These are phyloP conservation scores for Senecio squalidus DNA, from an alignment of 140 eudicot species.

Conservation along the genomic window DNA sequence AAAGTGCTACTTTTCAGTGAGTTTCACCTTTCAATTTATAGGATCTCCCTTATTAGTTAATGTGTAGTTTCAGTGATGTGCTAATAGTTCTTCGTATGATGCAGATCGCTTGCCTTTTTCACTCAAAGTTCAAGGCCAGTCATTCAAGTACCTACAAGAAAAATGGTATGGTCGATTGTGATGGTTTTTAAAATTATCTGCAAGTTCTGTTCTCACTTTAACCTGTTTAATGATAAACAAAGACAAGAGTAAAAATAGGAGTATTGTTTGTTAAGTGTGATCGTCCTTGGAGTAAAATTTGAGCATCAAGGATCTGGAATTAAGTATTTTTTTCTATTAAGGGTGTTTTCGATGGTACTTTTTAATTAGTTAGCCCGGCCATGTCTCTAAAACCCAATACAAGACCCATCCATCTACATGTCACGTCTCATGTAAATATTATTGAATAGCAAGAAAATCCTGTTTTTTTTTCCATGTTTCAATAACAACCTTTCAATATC, in stretches of 20 bases:
- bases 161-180: constrained; percentile 38
- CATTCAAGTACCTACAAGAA: constrained; percentile 56
- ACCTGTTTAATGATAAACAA: not conserved
- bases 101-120: constrained; percentile 74
- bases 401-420: not conserved
- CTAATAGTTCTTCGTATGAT: constrained; percentile 8
- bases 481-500: not conserved
- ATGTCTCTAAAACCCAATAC: not conserved
- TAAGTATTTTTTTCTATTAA: not conserved
- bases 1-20: constrained; percentile 70
- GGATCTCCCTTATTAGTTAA: constrained; percentile 7
- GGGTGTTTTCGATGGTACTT: not conserved
- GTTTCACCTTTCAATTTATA: constrained; percentile 23
- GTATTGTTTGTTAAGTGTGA: not conserved
- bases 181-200: not conserved
- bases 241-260: not conserved
- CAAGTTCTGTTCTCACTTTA: not conserved
- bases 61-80: constrained; percentile 8
- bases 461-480: not conserved
- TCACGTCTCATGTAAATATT: not conserved
- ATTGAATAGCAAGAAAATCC: not conserved
- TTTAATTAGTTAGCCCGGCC: not conserved
- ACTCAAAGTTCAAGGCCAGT: constrained; percentile 51
- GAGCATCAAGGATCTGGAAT: not conserved
- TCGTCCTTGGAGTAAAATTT: not conserved